phyloP scores from a whole-genome alignment of 345 rosid genomes.

The Euphorbia tirucalli region DNA sequence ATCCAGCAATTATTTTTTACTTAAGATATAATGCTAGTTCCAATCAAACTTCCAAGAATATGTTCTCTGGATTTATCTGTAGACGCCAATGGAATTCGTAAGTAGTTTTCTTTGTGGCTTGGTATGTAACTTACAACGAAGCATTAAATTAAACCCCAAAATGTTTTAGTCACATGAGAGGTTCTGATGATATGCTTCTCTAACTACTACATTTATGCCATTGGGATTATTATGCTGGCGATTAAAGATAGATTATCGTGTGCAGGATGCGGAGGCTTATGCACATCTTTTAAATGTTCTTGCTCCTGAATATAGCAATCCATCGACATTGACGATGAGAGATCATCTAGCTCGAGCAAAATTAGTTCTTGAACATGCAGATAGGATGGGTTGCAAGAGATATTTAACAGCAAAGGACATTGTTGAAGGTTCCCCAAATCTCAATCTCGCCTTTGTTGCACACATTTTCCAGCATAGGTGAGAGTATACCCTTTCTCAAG shows the following conservation, averaged over 20 bases:
- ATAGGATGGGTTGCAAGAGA: conserved; percentile 95
- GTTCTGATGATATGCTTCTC: background rate
- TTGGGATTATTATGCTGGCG: background rate
- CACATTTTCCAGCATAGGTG: conserved; percentile 98
- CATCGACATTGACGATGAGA: conserved; percentile 55
- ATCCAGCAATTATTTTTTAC: background rate
- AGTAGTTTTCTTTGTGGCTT: conserved; percentile 3
- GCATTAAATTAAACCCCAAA: background rate
- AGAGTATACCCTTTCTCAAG: conserved; percentile 13
- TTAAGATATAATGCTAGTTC: background rate
- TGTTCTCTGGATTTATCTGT: background rate
- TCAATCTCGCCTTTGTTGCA: conserved; percentile 97
- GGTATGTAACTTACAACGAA: conserved; percentile 2
- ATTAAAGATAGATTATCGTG: conserved; percentile 21
- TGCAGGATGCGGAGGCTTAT: conserved; percentile 98
- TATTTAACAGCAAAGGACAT: conserved; percentile 93
- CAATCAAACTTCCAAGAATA: background rate
- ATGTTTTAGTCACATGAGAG: background rate
- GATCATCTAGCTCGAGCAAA: conserved; percentile 69
- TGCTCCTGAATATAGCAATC: conserved; percentile 78
- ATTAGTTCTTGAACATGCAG: conserved; percentile 92
- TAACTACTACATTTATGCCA: background rate
- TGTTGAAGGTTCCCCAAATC: conserved; percentile 95
- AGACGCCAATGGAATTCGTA: background rate
- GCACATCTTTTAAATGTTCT: conserved; percentile 85